Evolutionary conservation across 148 eudicot species (phyloP).

Genomic region (Camellia sinensis): DNA sequence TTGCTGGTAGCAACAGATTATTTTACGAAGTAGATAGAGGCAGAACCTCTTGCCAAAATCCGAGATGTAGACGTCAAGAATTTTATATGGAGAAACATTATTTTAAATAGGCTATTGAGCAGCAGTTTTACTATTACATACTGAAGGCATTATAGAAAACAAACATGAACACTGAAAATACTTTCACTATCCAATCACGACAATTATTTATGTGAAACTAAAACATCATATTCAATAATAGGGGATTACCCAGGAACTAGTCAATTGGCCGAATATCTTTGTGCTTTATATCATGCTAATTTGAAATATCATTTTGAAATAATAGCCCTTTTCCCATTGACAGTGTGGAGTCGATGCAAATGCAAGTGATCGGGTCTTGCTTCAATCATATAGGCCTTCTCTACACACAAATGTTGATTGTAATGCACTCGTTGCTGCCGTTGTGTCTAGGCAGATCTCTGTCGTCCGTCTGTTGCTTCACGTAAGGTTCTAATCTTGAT

Average conservation of each 20-base stretch:
- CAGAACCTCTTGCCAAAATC: no score
- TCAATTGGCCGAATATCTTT: background rate
- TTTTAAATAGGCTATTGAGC: background rate
- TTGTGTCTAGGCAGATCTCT: constrained; percentile 71
- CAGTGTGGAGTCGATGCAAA: constrained; percentile 84
- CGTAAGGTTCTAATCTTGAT: constrained; percentile 38
- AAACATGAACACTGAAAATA: background rate
- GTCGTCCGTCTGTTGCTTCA: constrained; percentile 69
- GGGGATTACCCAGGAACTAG: background rate
- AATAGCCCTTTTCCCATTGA: constrained; percentile 16
- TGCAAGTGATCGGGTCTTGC: constrained; percentile 59
- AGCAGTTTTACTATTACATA: background rate
- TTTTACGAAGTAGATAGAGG: no score
- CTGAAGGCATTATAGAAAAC: background rate
- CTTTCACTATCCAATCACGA: background rate
- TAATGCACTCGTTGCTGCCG: constrained; percentile 78
- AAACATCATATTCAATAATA: no score
- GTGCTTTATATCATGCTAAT: background rate
- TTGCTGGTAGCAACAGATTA: no score
- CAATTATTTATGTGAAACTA: no score
- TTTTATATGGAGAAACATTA: no score
- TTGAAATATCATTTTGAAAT: background rate
- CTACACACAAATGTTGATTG: constrained; percentile 70
- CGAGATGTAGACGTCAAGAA: no score
- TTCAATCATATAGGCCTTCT: constrained; percentile 77